Evolutionary conservation across 805 yeast species (phyloP), one percentile per base, ranked within the genome.

Genomic region (Candida hungchunana): DNA sequence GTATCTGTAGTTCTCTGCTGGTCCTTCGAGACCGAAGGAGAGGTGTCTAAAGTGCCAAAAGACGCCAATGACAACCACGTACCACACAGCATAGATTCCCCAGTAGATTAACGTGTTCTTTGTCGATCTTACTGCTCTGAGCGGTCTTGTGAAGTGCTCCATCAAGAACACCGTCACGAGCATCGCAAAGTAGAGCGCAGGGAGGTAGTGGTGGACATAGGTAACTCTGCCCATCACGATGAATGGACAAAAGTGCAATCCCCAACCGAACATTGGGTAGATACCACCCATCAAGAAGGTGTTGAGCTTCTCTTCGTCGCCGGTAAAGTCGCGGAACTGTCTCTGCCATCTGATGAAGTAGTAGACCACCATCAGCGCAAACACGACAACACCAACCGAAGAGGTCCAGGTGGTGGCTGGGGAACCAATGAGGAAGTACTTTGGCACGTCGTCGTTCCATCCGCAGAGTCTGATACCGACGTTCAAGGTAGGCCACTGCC

Each of bases 401-500:
- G 90, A 82, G 1, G 84, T 60, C 87, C 87, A 82, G 0, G 88
- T 82, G 24, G 83, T 77, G 26, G 82, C 79, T 9, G 90, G 90
- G 19, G 87, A 78, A 2, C 93, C 90, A 40, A 83, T 66, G 46
- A 83, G 58, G 59, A 74, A 82, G 57, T 79, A 83, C 52, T 78
- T 78, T 47, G 71, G 66, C 39, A 63, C 67, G 7, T 69, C 72
- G 29, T 71, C 71, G 29, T 69, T 66, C 93, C 93, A 83, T 11
- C 76, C 71, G 60, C 86, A 79, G 70, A 83, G 67, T 60, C 95
- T 73, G 46, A 84, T 72, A 40, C 95, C 95, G 31, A 68, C 73
- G 41, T 77, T 69, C 53, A 83, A 66, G n/a, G 80, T 73, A 32
- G 95, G 95, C 95, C 95, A 84, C 66, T 84, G 84, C 90, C 93